Evolutionary conservation across 129 eudicot species (phyloP), one percentile per base, ranked within the genome.

Genomic region (Escallonia herrerae): DNA sequence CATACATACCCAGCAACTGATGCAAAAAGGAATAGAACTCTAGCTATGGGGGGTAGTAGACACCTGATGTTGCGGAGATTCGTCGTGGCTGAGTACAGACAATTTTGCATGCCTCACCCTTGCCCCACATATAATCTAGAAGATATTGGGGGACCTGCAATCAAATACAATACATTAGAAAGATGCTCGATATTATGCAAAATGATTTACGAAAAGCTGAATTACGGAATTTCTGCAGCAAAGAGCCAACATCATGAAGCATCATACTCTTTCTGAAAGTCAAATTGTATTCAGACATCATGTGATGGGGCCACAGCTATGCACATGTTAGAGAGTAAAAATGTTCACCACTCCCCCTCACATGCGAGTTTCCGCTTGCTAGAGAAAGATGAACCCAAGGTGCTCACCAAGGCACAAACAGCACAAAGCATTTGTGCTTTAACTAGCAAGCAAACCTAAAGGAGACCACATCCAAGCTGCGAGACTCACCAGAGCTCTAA

Each of bases 31-130:
- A 37, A 43, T 8, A 46, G 6, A 38, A n/a, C 13, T 40, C 0
- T 42, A 13, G 4, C 43, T 55, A n/a, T 56, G 33, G 15, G 54
- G 40, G 53, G 71, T 45, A 45, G 56, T 33, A 13, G 38, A 46
- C 59, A 88, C 96, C 98, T 75, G 98, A 83, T 43, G 77, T 88
- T 58, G 98, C 98, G n/a, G 98, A 93, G 54, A 93, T 93, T 66
- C 98, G 67, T 22, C 98, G 82, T 15, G 98, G 98, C 56, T 93
- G 98, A 50, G 98, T 88, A 69, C 98, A 93, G 64, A 93, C 81
- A 68, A 93, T 76, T 71, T 93, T 93, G 80, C 98, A 93, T 52
- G 91, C 56, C 61, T 86, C 87, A 2, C 96, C 96, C 78, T 81
- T 81, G 59, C 84, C 68, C 98, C 98, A 93, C 80, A 81, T 81